phyloP scores from a whole-genome alignment of 257 asterid species.

The Misopates orontium region DNA sequence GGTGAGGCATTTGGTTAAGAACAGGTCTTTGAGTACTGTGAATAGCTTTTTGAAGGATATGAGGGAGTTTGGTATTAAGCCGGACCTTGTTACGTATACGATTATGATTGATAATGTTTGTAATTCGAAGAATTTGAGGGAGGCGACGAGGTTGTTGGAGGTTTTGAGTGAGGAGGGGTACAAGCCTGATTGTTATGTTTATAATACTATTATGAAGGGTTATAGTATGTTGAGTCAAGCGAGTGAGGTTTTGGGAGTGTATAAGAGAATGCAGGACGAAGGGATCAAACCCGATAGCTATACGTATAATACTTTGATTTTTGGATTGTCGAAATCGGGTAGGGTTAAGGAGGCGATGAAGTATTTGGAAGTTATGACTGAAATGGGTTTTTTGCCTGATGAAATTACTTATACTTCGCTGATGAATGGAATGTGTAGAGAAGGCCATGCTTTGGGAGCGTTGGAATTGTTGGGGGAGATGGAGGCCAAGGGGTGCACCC shows the following conservation, averaged over 20 bases:
- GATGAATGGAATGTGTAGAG: slow-evolving; percentile 97
- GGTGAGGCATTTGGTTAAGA: slow-evolving; percentile 72
- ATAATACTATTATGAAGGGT: slow-evolving; percentile 92
- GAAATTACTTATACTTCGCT: slow-evolving; percentile 82
- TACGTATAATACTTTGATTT: slow-evolving; percentile 81
- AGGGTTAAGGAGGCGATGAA: slow-evolving; percentile 77
- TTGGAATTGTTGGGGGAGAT: slow-evolving; percentile 70
- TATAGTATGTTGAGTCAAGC: slow-evolving; percentile 69
- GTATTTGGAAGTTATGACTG: slow-evolving; percentile 66
- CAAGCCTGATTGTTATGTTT: slow-evolving; percentile 86
- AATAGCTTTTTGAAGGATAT: slow-evolving; percentile 64
- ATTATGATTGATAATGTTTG: slow-evolving; percentile 97
- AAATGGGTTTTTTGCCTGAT: slow-evolving; percentile 74
- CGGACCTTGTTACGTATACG: slow-evolving; percentile 89
- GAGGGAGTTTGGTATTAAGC: slow-evolving; percentile 68
- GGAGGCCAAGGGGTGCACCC: slow-evolving; percentile 70
- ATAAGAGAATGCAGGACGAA: slow-evolving; percentile 78
- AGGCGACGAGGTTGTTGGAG: slow-evolving; percentile 65
- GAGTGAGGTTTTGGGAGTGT: slow-evolving; percentile 68
- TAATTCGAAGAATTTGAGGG: slow-evolving; percentile 83
- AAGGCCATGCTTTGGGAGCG: slow-evolving; percentile 73
- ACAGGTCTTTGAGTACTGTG: slow-evolving; percentile 56
- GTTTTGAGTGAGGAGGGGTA: slow-evolving; percentile 73
- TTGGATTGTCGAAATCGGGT: slow-evolving; percentile 79
- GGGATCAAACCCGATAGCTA: slow-evolving; percentile 76